Evolutionary conservation across 139 green algal genomes (phyloP).

Genomic region (Volvox reticuliferus): DNA sequence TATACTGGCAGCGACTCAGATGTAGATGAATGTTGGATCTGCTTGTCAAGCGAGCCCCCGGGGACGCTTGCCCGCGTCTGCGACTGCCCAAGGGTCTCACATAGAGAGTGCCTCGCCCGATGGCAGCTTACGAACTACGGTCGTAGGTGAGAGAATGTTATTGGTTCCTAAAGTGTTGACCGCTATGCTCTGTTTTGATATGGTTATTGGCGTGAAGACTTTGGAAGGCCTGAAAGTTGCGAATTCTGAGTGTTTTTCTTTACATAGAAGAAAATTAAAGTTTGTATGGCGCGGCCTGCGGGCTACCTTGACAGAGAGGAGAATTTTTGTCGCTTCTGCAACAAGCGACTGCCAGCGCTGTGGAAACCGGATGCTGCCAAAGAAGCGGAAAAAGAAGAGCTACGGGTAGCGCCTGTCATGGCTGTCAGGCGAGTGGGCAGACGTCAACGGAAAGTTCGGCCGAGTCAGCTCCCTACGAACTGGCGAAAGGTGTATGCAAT

Average conservation of each 20-base stretch:
- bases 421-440: background rate
- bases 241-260: too few relatives aligned
- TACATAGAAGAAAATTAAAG: too few relatives aligned
- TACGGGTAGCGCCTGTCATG: slow-evolving; percentile 25
- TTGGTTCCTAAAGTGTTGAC: too few relatives aligned
- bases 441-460: background rate
- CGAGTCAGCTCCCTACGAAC: background rate
- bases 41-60: background rate
- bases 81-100: slow-evolving; percentile 8
- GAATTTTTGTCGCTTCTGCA: slow-evolving; percentile 33
- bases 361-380: background rate
- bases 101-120: slow-evolving; percentile 1
- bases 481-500: background rate
- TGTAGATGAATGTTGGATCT: slow-evolving; percentile 38
- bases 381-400: background rate
- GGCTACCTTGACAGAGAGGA: slow-evolving; percentile 6
- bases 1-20: background rate
- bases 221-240: background rate
- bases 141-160: background rate
- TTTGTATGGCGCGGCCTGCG: too few relatives aligned
- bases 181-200: background rate
- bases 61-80: background rate
- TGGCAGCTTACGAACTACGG: slow-evolving; percentile 32
- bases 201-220: background rate
- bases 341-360: slow-evolving; percentile 1